These are phyloP conservation scores for Fagus crenata DNA, from an alignment of 306 rosid genomes.

Conservation along the genomic window DNA sequence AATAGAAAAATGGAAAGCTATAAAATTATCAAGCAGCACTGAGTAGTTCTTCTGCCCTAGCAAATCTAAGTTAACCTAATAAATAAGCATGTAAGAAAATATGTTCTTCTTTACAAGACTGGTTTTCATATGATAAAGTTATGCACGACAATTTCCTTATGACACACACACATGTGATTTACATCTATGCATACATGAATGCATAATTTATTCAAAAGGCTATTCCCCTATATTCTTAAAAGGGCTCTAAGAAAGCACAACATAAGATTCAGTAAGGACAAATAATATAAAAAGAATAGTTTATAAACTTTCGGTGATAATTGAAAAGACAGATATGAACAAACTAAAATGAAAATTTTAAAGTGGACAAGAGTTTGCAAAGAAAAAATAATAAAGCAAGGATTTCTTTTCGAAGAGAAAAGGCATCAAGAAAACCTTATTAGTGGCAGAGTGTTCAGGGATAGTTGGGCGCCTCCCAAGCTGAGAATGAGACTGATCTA, in stretches of 20 bases:
- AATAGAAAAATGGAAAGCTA: not conserved
- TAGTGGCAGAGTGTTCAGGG: conserved; percentile 40
- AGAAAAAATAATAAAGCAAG: not conserved
- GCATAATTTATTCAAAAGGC: not conserved
- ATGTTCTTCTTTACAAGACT: not conserved
- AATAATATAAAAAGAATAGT: not conserved
- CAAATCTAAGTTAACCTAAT: not conserved
- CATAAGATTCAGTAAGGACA: not conserved
- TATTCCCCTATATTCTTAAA: not conserved
- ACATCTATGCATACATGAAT: not conserved
- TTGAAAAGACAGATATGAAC: not conserved
- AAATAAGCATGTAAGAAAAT: not conserved
- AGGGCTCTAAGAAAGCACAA: not conserved
- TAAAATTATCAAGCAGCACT: not conserved
- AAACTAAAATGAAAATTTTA: not conserved
- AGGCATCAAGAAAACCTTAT: conserved; percentile 54
- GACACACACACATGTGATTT: not conserved
- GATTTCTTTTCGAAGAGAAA: conserved; percentile 9
- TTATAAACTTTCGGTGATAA: not conserved
- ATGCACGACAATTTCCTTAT: not conserved
- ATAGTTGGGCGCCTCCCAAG: conserved; percentile 89
- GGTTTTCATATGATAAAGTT: not conserved
- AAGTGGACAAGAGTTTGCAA: conserved; percentile 2
- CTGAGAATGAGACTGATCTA: conserved; percentile 87
- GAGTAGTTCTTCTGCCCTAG: not conserved